Evolutionary conservation across 2,329 filamentous ascomycete genomes (phyloP), one percentile per base, ranked within the genome.

Genomic region (Fusarium gaditjirri): DNA sequence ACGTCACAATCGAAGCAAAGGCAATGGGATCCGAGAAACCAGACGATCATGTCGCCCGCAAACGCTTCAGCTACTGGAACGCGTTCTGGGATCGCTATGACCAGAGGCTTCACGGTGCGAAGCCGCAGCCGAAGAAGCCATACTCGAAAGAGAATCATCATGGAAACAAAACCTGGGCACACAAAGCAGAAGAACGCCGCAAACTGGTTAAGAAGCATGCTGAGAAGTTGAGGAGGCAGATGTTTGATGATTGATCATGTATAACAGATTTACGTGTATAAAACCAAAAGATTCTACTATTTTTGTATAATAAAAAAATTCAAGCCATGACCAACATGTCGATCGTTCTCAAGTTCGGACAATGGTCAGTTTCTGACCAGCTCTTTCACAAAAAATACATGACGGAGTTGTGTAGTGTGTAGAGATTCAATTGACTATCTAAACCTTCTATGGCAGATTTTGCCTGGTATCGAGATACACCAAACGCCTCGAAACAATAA

Each of bases 31-130:
- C 41, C 17, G 60, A 70, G 29, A 49, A 66, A 17, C 65, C 67
- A 19, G 75, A 77, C 31, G 53, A 75, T 13, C 49, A 50, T 21
- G 56, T 53, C 19, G 43, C 75, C 17, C 65, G 58, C 6, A 65
- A 77, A 50, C 68, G 68, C 17, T 65, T 64, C n/a, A 47, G 44
- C n/a, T 75, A 74, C 63, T 77, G 75, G 76, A 62, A 75, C 17
- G 23, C 68, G 44, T 74, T 77, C 47, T 77, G 76, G 70, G 75
- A 74, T 27, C 76, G 76, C 4, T 77, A 77, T 49, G 76, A 77
- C 41, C 76, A 77, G 50, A 55, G 36, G 5, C 44, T 49, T 5
- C 74, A 76, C 23, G 63, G 63, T 5, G 36, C 29, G 5, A 8
- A 5, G 17, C 29, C n/a, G 25, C 60, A 25, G 46, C 39, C 43